These are phyloP conservation scores for Maudiozyma humilis DNA, from an alignment of 1,139 yeast genomes.

Conservation along the genomic window DNA sequence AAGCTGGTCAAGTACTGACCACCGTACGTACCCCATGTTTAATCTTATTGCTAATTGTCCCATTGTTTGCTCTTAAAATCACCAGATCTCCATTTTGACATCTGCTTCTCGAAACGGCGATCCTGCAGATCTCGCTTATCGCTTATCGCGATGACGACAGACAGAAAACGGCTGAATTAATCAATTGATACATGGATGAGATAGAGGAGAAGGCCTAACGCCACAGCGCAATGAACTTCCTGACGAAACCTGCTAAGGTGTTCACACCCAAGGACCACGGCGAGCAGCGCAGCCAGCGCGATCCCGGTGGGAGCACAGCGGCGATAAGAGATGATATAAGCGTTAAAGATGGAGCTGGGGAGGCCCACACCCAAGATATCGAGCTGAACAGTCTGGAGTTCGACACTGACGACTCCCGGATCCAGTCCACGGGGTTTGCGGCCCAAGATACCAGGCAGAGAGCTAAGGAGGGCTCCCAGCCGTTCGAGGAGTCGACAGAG, in stretches of 20 bases:
- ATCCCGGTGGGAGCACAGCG: not conserved
- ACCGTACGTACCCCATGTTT: not conserved
- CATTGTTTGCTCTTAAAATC: no score
- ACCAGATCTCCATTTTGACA: not conserved
- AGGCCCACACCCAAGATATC: not conserved
- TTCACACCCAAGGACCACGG: slow-evolving; percentile 4
- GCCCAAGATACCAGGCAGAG: not conserved
- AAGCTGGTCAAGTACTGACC: slow-evolving; percentile 17
- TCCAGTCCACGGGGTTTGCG: slow-evolving; percentile 2
- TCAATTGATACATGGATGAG: no score
- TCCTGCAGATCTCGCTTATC: no score
- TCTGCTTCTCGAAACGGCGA: no score
- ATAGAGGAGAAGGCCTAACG: no score
- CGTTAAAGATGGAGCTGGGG: not conserved
- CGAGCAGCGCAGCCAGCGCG: not conserved
- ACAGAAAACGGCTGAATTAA: no score
- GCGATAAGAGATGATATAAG: no score
- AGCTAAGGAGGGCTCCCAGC: not conserved
- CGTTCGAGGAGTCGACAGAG: not conserved
- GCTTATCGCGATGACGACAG: no score
- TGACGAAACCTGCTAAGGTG: slow-evolving; percentile 4
- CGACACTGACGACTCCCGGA: not conserved
- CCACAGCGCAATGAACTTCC: no score
- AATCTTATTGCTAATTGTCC: not conserved
- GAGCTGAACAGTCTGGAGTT: not conserved